These are phyloP conservation scores for Wolfiporia cocos DNA, from an alignment of 1,284 basidiomycete species.

Conservation along the genomic window DNA sequence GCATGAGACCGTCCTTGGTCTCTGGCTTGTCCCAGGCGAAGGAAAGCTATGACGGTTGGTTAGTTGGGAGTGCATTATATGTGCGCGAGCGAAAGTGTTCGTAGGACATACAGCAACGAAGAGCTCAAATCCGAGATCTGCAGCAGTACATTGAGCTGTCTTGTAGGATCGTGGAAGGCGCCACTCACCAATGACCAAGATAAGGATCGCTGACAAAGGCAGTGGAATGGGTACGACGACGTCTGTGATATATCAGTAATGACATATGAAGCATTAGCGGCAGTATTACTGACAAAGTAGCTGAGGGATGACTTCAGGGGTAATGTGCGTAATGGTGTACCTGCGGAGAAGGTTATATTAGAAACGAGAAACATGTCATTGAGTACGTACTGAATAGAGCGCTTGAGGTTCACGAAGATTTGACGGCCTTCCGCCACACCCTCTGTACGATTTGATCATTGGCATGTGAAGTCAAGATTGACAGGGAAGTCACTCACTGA, in stretches of 20 bases:
- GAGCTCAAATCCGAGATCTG: slow-evolving; percentile 66
- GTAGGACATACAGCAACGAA: slow-evolving; percentile 46
- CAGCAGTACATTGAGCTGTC: background rate
- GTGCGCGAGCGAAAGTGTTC: too few relatives aligned
- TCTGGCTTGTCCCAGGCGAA: slow-evolving; percentile 71
- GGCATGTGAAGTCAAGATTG: background rate
- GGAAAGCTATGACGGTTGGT: slow-evolving; percentile 37
- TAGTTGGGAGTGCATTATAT: background rate
- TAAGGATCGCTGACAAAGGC: slow-evolving; percentile 60
- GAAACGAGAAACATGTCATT: background rate
- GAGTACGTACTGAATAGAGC: slow-evolving; percentile 52
- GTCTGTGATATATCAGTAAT: slow-evolving; percentile 32
- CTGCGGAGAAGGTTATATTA: slow-evolving; percentile 18
- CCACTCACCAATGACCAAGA: slow-evolving; percentile 56
- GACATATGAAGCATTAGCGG: background rate
- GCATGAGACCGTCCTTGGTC: slow-evolving; percentile 59
- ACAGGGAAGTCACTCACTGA: slow-evolving; percentile 45
- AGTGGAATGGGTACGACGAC: slow-evolving; percentile 64
- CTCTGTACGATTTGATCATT: slow-evolving; percentile 30
- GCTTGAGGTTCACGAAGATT: slow-evolving; percentile 64
- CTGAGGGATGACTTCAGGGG: slow-evolving; percentile 64
- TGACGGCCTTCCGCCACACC: slow-evolving; percentile 64
- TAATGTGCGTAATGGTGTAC: slow-evolving; percentile 63
- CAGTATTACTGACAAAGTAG: slow-evolving; percentile 42
- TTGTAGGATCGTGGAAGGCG: background rate